Base-by-base conservation (phyloP, 768 basidiomycete genomes). In the Vishniacozyma victoriae region DNA sequence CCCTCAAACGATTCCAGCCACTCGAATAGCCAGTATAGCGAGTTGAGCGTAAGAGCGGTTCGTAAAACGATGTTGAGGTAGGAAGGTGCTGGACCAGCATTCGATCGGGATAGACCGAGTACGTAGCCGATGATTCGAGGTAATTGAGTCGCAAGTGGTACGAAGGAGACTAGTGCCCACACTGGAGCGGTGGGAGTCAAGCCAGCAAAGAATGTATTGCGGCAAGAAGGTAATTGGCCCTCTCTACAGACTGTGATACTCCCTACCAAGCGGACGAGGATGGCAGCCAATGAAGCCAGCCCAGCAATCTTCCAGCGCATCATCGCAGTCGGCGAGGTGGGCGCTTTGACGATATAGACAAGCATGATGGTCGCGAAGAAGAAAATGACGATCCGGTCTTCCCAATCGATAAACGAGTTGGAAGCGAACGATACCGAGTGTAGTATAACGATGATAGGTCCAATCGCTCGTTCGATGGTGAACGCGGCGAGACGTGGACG, bases 341-440 rank as follows among this genome's bases (percentile, higher is more conserved):
- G 73, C 0, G 86, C 84, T 40, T 75, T 76, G 25, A 85, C 62
- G 52, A 85, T 73, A 11, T 81, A 71, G 29, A 89, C 25, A 80
- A 85, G 29, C 79, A 79, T 58, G 33, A 72, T 55, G 7, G 75
- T 66, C 36, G 83, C 66, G 51, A 83, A 74, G 45, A 97, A 78
- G 77, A 83, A 92, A 6, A 82, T 79, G 11, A 85, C 76, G 46
- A 87, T 76, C 25, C 79, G 79, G 68, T 96, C 92, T 78, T 99
- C 95, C 90, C 91, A 96, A 70, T 97, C 80, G n/a, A 87, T 88
- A 76, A 88, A 93, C 0, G 91, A 95, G 75, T 97, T 97, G 20
- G 91, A 93, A 14, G 84, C 79, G 72, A 93, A 93, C 5, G 84
- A 76, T 3, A 85, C 45, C 1, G 83, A 72, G 60, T 97, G 91